phyloP scores from a whole-genome alignment of 805 yeast species.

The Saccharomycopsis javanensis region DNA sequence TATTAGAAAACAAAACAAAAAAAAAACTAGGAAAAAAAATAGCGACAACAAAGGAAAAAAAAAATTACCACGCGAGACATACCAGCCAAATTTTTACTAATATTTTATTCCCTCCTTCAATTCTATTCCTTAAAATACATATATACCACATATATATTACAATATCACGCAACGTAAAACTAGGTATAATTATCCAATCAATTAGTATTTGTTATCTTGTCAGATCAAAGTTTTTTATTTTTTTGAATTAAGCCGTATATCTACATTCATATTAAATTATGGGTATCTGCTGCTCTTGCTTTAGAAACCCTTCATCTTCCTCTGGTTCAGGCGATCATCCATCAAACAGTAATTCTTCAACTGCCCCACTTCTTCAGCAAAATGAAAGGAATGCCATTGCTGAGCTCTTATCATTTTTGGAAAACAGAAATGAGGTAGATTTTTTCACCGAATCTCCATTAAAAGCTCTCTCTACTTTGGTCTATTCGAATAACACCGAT shows the following conservation, averaged over 20 bases:
- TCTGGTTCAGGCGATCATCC: neutral
- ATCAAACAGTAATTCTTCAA: neutral
- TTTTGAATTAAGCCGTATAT: no score
- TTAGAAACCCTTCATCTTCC: neutral
- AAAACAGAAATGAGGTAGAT: slow-evolving; percentile 81
- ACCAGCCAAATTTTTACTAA: neutral
- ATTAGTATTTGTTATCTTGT: no score
- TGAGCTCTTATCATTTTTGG: slow-evolving; percentile 77
- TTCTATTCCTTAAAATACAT: neutral
- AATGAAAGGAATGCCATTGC: slow-evolving; percentile 96
- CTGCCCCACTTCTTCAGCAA: slow-evolving; percentile 68
- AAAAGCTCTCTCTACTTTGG: slow-evolving; percentile 83
- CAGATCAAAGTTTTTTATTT: no score
- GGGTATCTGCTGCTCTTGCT: slow-evolving; percentile 1
- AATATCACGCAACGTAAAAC: no score
- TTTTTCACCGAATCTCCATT: slow-evolving; percentile 80
- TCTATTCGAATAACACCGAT: slow-evolving; percentile 89
- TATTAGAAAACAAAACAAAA: neutral
- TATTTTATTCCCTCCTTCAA: neutral
- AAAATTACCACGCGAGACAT: neutral
- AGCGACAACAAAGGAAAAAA: neutral
- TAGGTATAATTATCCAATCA: no score
- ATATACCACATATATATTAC: neutral
- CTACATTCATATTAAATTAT: neutral
- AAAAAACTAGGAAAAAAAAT: neutral